Conservation (phyloP, 495 filamentous ascomycete species). For the Margaritispora aquatica region DNA sequence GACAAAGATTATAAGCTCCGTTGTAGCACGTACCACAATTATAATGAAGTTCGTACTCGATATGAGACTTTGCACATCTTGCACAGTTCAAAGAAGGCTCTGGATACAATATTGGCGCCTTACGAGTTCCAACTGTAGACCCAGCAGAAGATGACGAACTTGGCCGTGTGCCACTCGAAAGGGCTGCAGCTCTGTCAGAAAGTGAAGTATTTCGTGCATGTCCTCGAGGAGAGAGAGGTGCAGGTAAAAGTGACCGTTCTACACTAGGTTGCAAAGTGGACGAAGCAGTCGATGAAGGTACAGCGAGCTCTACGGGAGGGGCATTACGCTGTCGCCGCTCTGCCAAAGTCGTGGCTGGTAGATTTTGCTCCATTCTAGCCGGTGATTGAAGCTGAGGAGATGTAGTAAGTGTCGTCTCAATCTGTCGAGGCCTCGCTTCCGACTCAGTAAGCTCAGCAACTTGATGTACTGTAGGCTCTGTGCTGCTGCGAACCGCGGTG, state of each 20-base stretch:
- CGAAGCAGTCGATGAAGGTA: slow-evolving; percentile 4
- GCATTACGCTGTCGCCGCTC: slow-evolving; percentile 13
- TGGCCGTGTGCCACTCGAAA: slow-evolving; percentile 22
- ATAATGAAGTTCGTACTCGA: slow-evolving; percentile 79
- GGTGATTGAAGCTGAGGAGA: slow-evolving; percentile 7
- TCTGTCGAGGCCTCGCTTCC: not conserved
- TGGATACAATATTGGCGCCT: slow-evolving; percentile 42
- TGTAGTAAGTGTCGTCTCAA: slow-evolving; percentile 10
- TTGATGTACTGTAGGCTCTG: slow-evolving; percentile 28
- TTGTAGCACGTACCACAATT: slow-evolving; percentile 61
- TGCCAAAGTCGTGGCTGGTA: not conserved
- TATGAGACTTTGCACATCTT: slow-evolving; percentile 55
- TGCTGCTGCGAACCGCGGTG: slow-evolving; percentile 35
- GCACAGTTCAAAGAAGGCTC: slow-evolving; percentile 72
- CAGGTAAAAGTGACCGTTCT: slow-evolving; percentile 16
- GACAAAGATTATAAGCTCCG: slow-evolving; percentile 71
- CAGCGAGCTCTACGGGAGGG: slow-evolving; percentile 19
- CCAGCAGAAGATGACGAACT: slow-evolving; percentile 20
- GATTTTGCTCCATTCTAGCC: slow-evolving; percentile 1
- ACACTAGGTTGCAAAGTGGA: slow-evolving; percentile 1
- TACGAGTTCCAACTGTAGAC: slow-evolving; percentile 7
- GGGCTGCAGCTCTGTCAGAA: slow-evolving; percentile 18
- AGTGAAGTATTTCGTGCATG: slow-evolving; percentile 5
- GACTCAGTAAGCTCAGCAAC: slow-evolving; percentile 9
- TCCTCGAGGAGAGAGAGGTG: slow-evolving; percentile 19